Evolutionary conservation across 2,329 filamentous ascomycete species (phyloP).

Genomic region (Trichoderma polysporum): DNA sequence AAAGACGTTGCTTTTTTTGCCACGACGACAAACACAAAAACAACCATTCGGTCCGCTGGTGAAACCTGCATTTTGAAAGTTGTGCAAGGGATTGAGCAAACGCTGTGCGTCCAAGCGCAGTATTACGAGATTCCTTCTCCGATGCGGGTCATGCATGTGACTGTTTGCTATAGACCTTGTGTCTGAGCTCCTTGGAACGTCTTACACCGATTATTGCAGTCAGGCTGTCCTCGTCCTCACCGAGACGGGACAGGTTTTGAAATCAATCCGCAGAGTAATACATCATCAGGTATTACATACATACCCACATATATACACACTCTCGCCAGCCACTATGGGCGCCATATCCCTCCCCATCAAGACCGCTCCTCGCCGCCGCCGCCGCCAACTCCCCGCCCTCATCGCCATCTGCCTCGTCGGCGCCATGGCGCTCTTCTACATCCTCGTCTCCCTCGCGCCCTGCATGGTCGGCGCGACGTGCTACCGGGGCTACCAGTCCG

Average conservation of each 20-base stretch:
- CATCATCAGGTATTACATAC: background rate
- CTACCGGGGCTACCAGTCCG: constrained; percentile 33
- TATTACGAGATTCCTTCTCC: too few relatives aligned
- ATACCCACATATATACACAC: background rate
- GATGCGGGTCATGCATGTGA: background rate
- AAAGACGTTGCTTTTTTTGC: background rate
- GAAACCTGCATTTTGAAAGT: background rate
- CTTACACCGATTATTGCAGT: background rate
- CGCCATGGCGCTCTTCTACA: constrained; percentile 29
- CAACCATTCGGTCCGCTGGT: background rate
- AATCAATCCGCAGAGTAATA: too few relatives aligned
- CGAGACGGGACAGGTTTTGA: background rate
- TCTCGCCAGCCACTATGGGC: background rate
- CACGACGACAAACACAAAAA: background rate
- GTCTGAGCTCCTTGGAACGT: background rate
- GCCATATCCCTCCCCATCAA: background rate
- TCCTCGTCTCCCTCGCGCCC: constrained; percentile 31
- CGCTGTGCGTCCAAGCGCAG: too few relatives aligned
- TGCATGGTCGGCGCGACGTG: constrained; percentile 31
- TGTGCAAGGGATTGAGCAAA: background rate
- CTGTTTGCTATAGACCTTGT: background rate
- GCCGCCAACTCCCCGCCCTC: constrained; percentile 6
- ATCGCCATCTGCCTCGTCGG: constrained; percentile 24
- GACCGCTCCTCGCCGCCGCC: background rate
- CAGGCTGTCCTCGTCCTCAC: background rate